A percentile compares a stretch with the other conserved stretches of the same genome.
Evolutionary conservation across 164 flowering plant species (phyloP).

Genomic region (Pachysandra terminalis): DNA sequence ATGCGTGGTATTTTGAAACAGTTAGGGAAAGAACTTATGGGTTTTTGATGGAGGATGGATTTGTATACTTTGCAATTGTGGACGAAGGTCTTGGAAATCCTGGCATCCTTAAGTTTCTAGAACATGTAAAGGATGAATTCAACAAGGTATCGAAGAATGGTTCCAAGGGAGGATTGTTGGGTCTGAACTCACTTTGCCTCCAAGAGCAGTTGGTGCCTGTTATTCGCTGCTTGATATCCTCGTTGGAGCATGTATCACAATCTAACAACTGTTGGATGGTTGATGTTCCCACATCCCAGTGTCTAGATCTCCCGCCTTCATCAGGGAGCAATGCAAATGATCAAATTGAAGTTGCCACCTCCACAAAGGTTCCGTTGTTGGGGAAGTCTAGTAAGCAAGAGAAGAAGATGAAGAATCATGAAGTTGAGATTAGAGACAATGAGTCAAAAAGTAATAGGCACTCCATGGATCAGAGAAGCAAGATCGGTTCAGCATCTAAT

Average conservation of each 20-base stretch:
- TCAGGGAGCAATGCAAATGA: constrained; percentile 27
- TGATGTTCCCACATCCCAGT: constrained; percentile 16
- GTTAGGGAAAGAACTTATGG: constrained; percentile 46
- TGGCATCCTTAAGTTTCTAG: constrained; percentile 46
- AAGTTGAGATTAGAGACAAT: constrained; percentile 37
- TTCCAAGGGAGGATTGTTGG: constrained; percentile 36
- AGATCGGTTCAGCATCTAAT: constrained; percentile 38
- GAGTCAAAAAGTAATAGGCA: constrained; percentile 54
- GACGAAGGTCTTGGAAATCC: constrained; percentile 50
- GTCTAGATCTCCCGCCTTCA: constrained; percentile 29
- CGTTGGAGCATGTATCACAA: constrained; percentile 50
- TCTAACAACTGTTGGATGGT: constrained; percentile 22
- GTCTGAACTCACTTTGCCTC: constrained; percentile 30
- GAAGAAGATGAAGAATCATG: constrained; percentile 57
- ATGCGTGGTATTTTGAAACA: constrained; percentile 66
- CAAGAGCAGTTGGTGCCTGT: constrained; percentile 67
- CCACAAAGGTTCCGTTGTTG: constrained; percentile 65
- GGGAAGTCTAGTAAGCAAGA: constrained; percentile 55
- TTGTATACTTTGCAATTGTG: constrained; percentile 58
- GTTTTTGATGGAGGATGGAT: constrained; percentile 69
- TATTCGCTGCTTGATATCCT: constrained; percentile 47
- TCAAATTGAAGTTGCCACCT: constrained; percentile 29
- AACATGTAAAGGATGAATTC: constrained; percentile 62
- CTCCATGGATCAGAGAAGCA: constrained; percentile 34
- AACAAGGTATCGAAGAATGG: constrained; percentile 49